Percentiles rank a stretch among this genome's conserved stretches.
Conservation (phyloP, 148 eudicot species). For the Mesembryanthemum crystallinum region DNA sequence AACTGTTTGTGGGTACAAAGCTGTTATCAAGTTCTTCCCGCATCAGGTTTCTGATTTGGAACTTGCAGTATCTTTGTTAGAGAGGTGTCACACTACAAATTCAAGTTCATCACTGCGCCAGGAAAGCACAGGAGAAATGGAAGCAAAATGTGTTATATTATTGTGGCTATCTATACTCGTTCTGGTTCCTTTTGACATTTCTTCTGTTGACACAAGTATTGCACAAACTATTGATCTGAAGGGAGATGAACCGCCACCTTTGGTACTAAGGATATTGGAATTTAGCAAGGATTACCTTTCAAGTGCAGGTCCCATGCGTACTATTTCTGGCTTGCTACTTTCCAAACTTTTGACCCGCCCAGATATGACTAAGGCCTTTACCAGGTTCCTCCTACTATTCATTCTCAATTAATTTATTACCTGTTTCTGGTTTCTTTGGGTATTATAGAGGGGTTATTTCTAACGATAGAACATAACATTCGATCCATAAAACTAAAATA, state of each 20-base stretch:
- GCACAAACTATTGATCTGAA: constrained; percentile 32
- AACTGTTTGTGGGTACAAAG: constrained; percentile 90
- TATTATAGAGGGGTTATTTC: no score
- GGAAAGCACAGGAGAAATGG: constrained; percentile 99
- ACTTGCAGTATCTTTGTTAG: constrained; percentile 86
- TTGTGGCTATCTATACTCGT: constrained; percentile 95
- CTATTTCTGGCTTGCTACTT: constrained; percentile 80
- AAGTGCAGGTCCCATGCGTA: constrained; percentile 95
- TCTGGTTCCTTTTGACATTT: constrained; percentile 88
- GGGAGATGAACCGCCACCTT: constrained; percentile 69
- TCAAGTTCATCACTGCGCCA: constrained; percentile 64
- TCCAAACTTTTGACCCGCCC: constrained; percentile 93
- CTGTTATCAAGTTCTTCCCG: constrained; percentile 92
- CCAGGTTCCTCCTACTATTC: constrained; percentile 46
- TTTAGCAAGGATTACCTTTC: constrained; percentile 85
- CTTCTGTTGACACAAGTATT: constrained; percentile 90
- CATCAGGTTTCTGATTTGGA: constrained; percentile 98
- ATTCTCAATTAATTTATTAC: not conserved
- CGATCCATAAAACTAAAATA: no score
- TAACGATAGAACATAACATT: no score
- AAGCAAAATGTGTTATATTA: constrained; percentile 76
- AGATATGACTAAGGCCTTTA: constrained; percentile 76
- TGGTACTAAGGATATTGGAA: constrained; percentile 66
- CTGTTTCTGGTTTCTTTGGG: not conserved
- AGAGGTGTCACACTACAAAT: constrained; percentile 59